These are phyloP conservation scores for Kurtzmaniella quercitrusa DNA, from an alignment of 1,139 yeast genomes.

Conservation along the genomic window DNA sequence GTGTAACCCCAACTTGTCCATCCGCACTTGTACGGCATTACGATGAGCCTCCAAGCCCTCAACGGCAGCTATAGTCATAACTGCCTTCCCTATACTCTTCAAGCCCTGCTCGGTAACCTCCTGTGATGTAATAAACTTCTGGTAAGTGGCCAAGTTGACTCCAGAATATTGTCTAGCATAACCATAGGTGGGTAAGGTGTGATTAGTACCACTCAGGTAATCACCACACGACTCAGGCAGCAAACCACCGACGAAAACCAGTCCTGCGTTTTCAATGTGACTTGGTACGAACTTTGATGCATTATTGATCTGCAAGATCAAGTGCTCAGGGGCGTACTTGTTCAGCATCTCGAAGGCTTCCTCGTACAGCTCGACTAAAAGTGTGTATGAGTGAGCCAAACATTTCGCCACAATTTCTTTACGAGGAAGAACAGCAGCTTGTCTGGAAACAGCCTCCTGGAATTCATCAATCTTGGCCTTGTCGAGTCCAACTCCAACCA, in stretches of 20 bases:
- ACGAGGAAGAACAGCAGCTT: constrained; percentile 86
- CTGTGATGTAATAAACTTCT: constrained; percentile 91
- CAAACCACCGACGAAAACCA: constrained; percentile 91
- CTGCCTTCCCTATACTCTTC: constrained; percentile 85
- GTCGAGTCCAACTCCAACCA: constrained; percentile 74
- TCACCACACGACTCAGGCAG: constrained; percentile 99
- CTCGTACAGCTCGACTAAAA: constrained; percentile 61
- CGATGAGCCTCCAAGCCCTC: constrained; percentile 98
- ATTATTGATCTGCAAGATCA: constrained; percentile 81
- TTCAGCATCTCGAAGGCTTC: constrained; percentile 84
- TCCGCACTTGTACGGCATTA: constrained; percentile 90
- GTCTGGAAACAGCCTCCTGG: constrained; percentile 77
- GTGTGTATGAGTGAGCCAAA: constrained; percentile 83
- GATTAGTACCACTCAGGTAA: constrained; percentile 96
- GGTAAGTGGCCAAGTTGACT: constrained; percentile 93
- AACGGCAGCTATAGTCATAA: constrained; percentile 92
- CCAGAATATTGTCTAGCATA: constrained; percentile 97
- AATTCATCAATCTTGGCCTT: constrained; percentile 58
- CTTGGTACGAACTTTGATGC: constrained; percentile 69
- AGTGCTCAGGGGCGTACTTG: constrained; percentile 94
- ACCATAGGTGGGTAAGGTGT: constrained; percentile 96
- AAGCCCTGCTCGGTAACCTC: constrained; percentile 83
- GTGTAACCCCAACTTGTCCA: constrained; percentile 66
- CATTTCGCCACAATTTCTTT: constrained; percentile 89
- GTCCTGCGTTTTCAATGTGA: constrained; percentile 86